Conservation (phyloP, 1,284 basidiomycete genomes). For the Cystobasidium pallidum region DNA sequence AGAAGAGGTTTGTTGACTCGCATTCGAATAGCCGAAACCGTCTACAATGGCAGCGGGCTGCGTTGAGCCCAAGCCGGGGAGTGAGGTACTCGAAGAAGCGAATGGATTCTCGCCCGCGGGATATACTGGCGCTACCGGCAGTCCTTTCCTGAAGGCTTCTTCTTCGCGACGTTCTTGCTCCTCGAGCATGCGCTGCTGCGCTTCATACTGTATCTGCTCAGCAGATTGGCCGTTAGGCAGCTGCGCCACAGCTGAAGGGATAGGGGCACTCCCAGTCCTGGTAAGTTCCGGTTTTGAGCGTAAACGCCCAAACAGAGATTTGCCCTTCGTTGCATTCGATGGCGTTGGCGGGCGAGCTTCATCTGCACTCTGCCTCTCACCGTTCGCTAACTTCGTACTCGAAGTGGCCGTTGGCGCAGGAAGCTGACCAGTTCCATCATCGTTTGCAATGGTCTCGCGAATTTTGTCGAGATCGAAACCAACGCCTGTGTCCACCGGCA, state of each 20-base stretch:
- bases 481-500: conserved; percentile 10
- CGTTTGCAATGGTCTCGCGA: conserved; percentile 24
- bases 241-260: not conserved
- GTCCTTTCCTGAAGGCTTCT: conserved; percentile 22
- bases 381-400: not conserved
- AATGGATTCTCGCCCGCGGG: conserved; percentile 19
- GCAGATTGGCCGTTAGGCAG: conserved; percentile 5
- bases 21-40: not conserved
- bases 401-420: conserved; percentile 14
- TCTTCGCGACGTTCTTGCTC: conserved; percentile 27
- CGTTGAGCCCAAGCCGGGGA: not conserved
- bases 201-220: conserved; percentile 28
- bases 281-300: conserved; percentile 22
- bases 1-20: not conserved
- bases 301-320: conserved; percentile 6
- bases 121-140: conserved; percentile 22
- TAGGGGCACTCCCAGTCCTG: conserved; percentile 26
- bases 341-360: conserved; percentile 3
- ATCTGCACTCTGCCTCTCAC: conserved; percentile 1
- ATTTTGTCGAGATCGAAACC: conserved; percentile 38
- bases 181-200: conserved; percentile 25
- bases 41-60: not conserved
- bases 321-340: conserved; percentile 9
- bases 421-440: conserved; percentile 34
- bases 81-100: conserved; percentile 23